phyloP scores from a whole-genome alignment of 2,329 filamentous ascomycete genomes.

The Hypoxylon sp. region DNA sequence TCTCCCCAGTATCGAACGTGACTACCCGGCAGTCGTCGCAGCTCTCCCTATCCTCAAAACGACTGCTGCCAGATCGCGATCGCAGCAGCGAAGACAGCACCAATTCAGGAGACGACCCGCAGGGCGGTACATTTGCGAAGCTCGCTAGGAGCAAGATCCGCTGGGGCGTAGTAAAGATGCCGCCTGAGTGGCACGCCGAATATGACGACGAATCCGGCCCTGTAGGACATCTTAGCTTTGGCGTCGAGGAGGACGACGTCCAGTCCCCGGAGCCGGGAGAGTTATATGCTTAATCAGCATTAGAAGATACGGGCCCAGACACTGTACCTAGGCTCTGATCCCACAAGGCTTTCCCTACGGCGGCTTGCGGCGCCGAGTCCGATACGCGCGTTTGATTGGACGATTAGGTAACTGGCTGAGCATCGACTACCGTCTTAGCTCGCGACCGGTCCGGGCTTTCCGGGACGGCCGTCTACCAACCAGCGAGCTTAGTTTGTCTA shows the following conservation, averaged over 20 bases:
- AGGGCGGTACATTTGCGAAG: slow-evolving; percentile 23
- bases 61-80: slow-evolving; percentile 5
- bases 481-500: neutral
- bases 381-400: neutral
- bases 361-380: neutral
- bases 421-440: slow-evolving; percentile 12
- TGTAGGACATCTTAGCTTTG: slow-evolving; percentile 45
- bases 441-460: neutral
- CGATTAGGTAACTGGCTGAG: neutral
- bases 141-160: slow-evolving; percentile 43
- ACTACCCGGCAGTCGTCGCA: slow-evolving; percentile 5
- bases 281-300: slow-evolving; percentile 38
- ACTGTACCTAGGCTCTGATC: neutral
- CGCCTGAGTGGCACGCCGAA: slow-evolving; percentile 40
- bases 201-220: slow-evolving; percentile 23
- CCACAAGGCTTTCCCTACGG: neutral
- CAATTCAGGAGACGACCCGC: slow-evolving; percentile 1
- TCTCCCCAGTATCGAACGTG: neutral
- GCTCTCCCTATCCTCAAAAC: slow-evolving; percentile 18
- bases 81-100: slow-evolving; percentile 17
- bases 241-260: slow-evolving; percentile 42
- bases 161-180: slow-evolving; percentile 47
- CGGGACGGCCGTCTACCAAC: neutral
- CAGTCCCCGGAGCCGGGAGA: slow-evolving; percentile 33
- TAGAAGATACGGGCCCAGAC: neutral